Evolutionary conservation across 2,329 filamentous ascomycete species (phyloP).

Genomic region (Diplocarpon rosae): DNA sequence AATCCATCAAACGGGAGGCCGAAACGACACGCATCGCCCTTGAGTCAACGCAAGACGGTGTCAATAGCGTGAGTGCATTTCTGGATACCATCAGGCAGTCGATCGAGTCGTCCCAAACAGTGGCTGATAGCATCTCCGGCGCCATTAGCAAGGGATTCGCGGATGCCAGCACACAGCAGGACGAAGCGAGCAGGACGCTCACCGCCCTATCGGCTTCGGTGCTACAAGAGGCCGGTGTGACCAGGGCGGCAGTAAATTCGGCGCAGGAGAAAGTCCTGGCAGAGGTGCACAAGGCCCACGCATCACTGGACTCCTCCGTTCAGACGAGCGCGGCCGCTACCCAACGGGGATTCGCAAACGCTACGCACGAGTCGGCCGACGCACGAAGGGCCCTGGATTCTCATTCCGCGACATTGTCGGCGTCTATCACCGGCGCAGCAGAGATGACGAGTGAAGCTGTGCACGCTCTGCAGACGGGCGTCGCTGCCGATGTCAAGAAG

Average conservation of each 20-base stretch:
- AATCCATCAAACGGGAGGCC: constrained; percentile 3
- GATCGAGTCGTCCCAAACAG: background rate
- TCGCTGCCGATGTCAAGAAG: constrained; percentile 2
- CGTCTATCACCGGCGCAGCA: background rate
- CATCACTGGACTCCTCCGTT: background rate
- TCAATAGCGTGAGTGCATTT: background rate
- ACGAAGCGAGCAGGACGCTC: background rate
- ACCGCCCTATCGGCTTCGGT: background rate
- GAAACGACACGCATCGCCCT: background rate
- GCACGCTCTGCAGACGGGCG: background rate
- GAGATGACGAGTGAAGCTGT: background rate
- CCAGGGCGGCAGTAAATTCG: background rate
- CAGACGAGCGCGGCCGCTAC: background rate
- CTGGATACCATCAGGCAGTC: background rate
- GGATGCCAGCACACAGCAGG: background rate
- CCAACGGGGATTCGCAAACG: background rate
- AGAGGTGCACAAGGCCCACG: background rate
- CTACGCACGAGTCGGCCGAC: background rate
- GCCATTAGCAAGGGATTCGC: background rate
- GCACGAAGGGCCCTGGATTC: background rate
- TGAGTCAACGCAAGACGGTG: background rate
- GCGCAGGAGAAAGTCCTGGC: background rate
- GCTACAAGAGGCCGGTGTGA: background rate
- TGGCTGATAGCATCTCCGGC: background rate
- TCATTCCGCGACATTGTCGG: background rate